These are phyloP conservation scores for Leccinum disarticulatum DNA, from an alignment of 768 basidiomycete species.

Conservation along the genomic window DNA sequence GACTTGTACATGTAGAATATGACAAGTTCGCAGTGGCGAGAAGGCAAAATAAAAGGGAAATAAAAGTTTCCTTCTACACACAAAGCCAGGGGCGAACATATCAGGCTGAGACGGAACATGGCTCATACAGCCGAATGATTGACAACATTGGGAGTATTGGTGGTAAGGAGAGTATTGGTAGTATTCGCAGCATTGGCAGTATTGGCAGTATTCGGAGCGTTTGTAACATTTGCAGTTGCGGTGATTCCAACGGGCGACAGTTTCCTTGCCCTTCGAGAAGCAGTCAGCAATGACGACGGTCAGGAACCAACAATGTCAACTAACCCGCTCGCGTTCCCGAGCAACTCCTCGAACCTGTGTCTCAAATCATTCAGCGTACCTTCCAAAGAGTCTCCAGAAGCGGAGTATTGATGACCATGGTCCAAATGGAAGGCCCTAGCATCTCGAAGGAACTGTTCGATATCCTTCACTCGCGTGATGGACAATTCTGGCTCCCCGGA, in stretches of 20 bases:
- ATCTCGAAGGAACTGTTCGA: conserved; percentile 69
- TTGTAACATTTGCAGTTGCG: neutral
- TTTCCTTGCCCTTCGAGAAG: conserved; percentile 19
- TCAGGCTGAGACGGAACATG: neutral
- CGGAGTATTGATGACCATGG: conserved; percentile 39
- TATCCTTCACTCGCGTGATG: conserved; percentile 51
- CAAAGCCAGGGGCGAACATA: neutral
- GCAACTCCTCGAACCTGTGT: conserved; percentile 29
- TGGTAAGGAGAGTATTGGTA: neutral
- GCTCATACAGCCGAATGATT: neutral
- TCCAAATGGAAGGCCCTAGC: conserved; percentile 58
- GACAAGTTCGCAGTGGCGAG: neutral
- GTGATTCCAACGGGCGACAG: conserved; percentile 17
- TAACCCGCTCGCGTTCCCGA: conserved; percentile 28
- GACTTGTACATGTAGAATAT: neutral
- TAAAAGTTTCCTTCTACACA: neutral
- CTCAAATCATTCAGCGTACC: conserved; percentile 12
- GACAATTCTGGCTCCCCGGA: conserved; percentile 72
- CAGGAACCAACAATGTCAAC: neutral
- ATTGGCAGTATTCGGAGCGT: neutral
- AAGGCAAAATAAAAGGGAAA: neutral
- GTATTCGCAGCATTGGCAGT: neutral
- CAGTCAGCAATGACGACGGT: neutral
- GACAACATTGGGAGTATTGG: neutral
- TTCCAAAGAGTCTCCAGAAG: conserved; percentile 11